Evolutionary conservation across 148 eudicot species (phyloP).

Genomic region (Heliosperma pusillum): DNA sequence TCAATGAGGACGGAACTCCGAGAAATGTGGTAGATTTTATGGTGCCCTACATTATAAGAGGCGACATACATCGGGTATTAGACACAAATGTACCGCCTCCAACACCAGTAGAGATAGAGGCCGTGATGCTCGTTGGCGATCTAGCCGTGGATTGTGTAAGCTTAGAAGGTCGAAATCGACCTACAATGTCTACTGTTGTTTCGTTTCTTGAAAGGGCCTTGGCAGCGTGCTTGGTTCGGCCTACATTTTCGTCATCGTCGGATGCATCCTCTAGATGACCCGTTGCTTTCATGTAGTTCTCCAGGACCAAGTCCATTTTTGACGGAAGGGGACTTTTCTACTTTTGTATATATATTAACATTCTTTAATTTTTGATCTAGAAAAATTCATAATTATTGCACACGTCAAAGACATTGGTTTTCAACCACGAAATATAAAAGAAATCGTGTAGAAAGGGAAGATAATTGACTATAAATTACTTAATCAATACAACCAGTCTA

Average conservation of each 20-base stretch:
- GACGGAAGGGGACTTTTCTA: conserved; percentile 19
- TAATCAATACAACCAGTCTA: conserved; percentile 2
- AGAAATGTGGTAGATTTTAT: conserved; percentile 69
- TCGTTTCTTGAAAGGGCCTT: conserved; percentile 57
- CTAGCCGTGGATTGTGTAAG: conserved; percentile 67
- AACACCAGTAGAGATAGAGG: conserved; percentile 75
- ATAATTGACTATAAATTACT: conserved; percentile 19
- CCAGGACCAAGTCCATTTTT: conserved; percentile 23
- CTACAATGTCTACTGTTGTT: conserved; percentile 65
- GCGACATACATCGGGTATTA: conserved; percentile 61
- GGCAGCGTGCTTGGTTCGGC: conserved; percentile 45
- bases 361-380: conserved; percentile 18
- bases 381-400: conserved; percentile 9
- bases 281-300: conserved; percentile 8
- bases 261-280: conserved; percentile 36
- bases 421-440: not conserved
- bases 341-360: conserved; percentile 20
- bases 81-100: conserved; percentile 65
- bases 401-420: not conserved
- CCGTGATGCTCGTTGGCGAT: conserved; percentile 57
- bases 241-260: conserved; percentile 33
- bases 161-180: conserved; percentile 51
- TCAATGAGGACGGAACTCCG: conserved; percentile 59
- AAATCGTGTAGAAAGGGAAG: conserved; percentile 5
- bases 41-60: conserved; percentile 53